A percentile compares a stretch with the other conserved stretches of the same genome.
These are phyloP conservation scores for Phytophthora idaei DNA, from an alignment of 352 stramenopile species.

Conservation along the genomic window DNA sequence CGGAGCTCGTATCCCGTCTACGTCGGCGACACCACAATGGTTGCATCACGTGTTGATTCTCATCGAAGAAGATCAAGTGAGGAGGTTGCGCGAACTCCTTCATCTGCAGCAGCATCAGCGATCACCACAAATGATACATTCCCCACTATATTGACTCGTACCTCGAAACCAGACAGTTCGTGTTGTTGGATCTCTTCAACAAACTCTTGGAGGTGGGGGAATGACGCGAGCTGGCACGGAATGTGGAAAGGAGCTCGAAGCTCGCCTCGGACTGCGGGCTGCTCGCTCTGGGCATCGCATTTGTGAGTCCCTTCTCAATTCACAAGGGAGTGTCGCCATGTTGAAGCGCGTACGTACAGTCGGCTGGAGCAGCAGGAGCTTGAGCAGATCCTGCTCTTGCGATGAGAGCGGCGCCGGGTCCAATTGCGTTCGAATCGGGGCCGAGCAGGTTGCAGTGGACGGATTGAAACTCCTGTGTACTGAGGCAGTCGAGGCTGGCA, in stretches of 20 bases:
- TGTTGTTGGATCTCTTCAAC: conserved; percentile 18
- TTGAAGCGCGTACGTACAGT: conserved; percentile 31
- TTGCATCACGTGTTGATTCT: conserved; percentile 34
- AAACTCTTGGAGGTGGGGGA: conserved; percentile 41
- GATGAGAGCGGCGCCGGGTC: conserved; percentile 16
- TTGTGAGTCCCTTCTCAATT: neutral
- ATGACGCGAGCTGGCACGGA: conserved; percentile 43
- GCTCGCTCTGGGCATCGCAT: conserved; percentile 24
- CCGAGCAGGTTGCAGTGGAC: conserved; percentile 17
- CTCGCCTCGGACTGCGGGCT: conserved; percentile 27
- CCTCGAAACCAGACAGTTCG: conserved; percentile 20
- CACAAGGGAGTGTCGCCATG: neutral
- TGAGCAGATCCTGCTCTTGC: conserved; percentile 25
- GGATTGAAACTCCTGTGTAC: neutral
- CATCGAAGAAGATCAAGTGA: conserved; percentile 51
- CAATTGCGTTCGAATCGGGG: conserved; percentile 1
- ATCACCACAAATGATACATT: neutral
- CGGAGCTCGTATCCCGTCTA: conserved; percentile 54
- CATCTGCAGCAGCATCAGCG: conserved; percentile 25
- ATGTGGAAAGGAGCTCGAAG: conserved; percentile 50
- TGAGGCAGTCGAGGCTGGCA: neutral
- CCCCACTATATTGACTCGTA: neutral
- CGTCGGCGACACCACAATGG: conserved; percentile 35
- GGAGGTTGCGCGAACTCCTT: conserved; percentile 51
- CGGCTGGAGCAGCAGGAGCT: conserved; percentile 22